Base-by-base conservation (phyloP, 352 stramenopile genomes). In the Peronosclerospora sorghi region DNA sequence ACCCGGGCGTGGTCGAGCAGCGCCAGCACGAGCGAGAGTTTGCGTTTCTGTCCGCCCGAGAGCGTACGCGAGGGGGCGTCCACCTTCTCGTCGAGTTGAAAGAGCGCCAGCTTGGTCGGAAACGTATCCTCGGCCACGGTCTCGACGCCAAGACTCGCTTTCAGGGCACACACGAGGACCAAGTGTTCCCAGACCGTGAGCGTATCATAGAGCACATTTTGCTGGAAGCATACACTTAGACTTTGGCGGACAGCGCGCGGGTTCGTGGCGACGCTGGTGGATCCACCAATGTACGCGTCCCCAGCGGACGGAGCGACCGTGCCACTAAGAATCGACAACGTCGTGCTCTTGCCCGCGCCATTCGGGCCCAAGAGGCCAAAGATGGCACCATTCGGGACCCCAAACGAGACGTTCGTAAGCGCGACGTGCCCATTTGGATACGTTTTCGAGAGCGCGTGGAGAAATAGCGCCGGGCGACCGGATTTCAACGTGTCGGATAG, bases 271-370 rank as follows among this genome's bases (percentile, higher is more conserved):
- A 89, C 73, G 19, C 73, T 82, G 20, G 50, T 64, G 0, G 59
- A 62, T 0, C 67, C 74, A 23, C 68, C 56, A 9, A 88, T 68
- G 21, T 73, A 81, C 1, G 75, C 76, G 39, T 86, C 64, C 5
- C 83, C 84, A 19, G 38, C 53, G 0, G 83, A 89, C 2, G 91
- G 83, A 0, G 72, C 60, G 2, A 97, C 32, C 41, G 96, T 89
- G 13, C 95, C 94, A 19, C 91, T 96, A 5, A 98, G 52, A 51
- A 98, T 97, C n/a, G 71, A 84, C 54, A 98, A 89, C 0, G 91
- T 97, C 13, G 96, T 98, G 24, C 92, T 98, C 46, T 98, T 97
- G 10, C 93, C 91, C 6, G 87, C 83, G 0, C 93, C 94, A 58
- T 98, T 98, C 8, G 86, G 81, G 4, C 94, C 93, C 5, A 98